Conservation (phyloP, 768 basidiomycete genomes). For the Lactarius tabidus region DNA sequence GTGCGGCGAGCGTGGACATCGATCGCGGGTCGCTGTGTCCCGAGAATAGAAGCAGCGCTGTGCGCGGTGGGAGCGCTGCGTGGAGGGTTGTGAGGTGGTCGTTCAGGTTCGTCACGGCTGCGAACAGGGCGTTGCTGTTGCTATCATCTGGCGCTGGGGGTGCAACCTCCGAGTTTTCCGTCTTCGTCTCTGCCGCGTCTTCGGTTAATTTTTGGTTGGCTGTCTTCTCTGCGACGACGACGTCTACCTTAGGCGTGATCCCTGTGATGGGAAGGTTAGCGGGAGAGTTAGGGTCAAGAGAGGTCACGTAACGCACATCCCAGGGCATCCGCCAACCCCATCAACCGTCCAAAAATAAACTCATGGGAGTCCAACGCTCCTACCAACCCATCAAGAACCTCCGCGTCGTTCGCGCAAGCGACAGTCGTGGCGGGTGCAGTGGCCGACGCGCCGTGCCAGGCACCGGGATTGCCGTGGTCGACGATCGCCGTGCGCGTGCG, state of each 20-base stretch:
- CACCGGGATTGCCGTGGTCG: slow-evolving; percentile 78
- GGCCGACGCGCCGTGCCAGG: slow-evolving; percentile 81
- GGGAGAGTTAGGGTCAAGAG: background rate
- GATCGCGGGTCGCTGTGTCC: slow-evolving; percentile 85
- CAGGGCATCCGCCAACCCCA: slow-evolving; percentile 69
- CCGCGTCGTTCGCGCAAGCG: slow-evolving; percentile 71
- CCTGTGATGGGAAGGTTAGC: slow-evolving; percentile 38
- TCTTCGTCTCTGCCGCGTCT: slow-evolving; percentile 7
- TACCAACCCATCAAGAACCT: too few species aligned
- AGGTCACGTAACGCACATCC: slow-evolving; percentile 74
- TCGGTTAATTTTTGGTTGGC: background rate
- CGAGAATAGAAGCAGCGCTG: slow-evolving; percentile 81
- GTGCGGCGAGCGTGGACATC: slow-evolving; percentile 55
- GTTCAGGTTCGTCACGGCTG: slow-evolving; percentile 48
- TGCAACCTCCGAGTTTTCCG: background rate
- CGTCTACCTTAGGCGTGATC: slow-evolving; percentile 56
- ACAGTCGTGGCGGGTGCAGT: slow-evolving; percentile 55
- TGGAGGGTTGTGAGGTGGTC: slow-evolving; percentile 59
- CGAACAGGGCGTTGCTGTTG: background rate
- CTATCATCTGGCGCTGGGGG: too few species aligned
- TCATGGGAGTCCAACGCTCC: slow-evolving; percentile 57
- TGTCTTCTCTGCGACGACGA: slow-evolving; percentile 26
- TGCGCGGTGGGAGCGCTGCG: slow-evolving; percentile 64
- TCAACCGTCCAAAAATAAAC: slow-evolving; percentile 81
- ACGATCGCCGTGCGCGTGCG: slow-evolving; percentile 61